A percentile compares a stretch with the other conserved stretches of the same genome.
Evolutionary conservation across 1,284 basidiomycete species (phyloP).

Genomic region (Kwoniella shivajii): DNA sequence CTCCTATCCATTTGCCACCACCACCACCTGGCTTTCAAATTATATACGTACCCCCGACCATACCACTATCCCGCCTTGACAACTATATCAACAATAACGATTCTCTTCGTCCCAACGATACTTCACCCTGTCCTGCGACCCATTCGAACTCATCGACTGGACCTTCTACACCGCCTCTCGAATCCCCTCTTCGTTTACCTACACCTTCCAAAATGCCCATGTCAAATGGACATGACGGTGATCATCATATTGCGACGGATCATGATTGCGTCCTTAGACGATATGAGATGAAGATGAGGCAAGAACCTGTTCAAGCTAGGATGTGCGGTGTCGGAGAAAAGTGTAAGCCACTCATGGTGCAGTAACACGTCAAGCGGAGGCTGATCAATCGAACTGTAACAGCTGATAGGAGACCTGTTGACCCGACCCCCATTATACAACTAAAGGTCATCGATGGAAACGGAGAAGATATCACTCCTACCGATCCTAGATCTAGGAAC

Average conservation of each 20-base stretch:
- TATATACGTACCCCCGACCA: conserved; percentile 21
- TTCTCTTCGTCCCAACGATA: background rate
- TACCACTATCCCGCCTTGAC: background rate
- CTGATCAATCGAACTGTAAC: conserved; percentile 15
- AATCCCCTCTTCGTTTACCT: background rate
- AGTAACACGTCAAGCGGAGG: background rate
- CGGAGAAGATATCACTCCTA: conserved; percentile 49
- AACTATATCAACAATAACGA: background rate
- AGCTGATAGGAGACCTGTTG: conserved; percentile 91
- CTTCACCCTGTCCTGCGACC: background rate
- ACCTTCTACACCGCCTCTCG: background rate
- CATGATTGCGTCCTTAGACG: conserved; percentile 60
- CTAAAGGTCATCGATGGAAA: conserved; percentile 78
- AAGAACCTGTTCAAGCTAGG: conserved; percentile 81
- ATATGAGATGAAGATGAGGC: conserved; percentile 79
- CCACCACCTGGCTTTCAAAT: conserved; percentile 25
- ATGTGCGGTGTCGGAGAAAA: conserved; percentile 92
- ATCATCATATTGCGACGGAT: conserved; percentile 14
- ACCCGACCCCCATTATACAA: conserved; percentile 95
- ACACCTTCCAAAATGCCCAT: conserved; percentile 2
- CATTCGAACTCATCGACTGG: conserved; percentile 1
- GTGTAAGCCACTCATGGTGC: conserved; percentile 55
- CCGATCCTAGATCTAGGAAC: conserved; percentile 4
- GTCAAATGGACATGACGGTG: background rate
- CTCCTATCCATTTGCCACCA: conserved; percentile 15